phyloP scores from a whole-genome alignment of 306 rosid genomes.

The Crataegus laevigata region DNA sequence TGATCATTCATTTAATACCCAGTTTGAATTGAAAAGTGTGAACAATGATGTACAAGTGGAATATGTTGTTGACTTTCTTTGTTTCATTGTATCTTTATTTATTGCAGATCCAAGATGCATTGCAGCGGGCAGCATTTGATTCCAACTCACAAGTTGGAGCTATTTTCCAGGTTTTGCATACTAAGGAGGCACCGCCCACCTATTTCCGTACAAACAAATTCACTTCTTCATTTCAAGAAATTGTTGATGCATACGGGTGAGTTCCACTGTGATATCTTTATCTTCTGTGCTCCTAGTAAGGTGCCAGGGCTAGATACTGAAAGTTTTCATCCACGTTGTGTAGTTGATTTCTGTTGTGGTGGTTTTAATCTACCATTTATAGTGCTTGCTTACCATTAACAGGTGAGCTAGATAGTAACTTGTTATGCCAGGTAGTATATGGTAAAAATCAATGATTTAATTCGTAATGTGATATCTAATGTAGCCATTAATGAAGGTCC shows the following conservation, averaged over 20 bases:
- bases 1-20: not conserved
- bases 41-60: not conserved
- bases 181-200: conserved; percentile 48
- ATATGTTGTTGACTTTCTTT: not conserved
- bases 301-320: not conserved
- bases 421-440: not conserved
- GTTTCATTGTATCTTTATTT: not conserved
- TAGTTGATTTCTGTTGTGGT: not conserved
- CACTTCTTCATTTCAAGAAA: conserved; percentile 56
- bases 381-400: not conserved
- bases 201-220: conserved; percentile 53
- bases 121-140: conserved; percentile 43
- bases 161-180: conserved; percentile 47
- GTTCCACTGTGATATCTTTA: conserved; percentile 4
- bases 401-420: not conserved
- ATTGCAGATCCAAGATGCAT: conserved; percentile 51
- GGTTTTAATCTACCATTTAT: not conserved
- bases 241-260: conserved; percentile 60
- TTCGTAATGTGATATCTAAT: not conserved
- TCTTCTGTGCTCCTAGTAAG: not conserved
- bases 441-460: not conserved
- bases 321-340: not conserved
- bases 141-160: conserved; percentile 58
- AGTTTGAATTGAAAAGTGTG: not conserved
- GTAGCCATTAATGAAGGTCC: not conserved